Base-by-base conservation (phyloP, 2,329 filamentous ascomycete species). In the Aspergillus viridinutans region DNA sequence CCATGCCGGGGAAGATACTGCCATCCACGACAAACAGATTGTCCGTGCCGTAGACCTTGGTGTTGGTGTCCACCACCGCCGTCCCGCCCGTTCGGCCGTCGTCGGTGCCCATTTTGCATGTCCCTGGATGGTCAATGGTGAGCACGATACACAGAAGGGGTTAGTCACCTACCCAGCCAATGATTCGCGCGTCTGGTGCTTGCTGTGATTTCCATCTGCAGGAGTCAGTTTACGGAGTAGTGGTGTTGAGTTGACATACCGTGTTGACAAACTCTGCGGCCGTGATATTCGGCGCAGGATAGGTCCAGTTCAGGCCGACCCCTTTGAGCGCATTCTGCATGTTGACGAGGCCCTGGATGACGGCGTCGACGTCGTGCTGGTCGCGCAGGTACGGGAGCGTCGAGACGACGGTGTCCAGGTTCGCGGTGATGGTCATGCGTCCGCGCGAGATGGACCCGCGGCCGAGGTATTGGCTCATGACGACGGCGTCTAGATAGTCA, bases 51-150 rank as follows among this genome's bases (percentile, higher is more conserved):
- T 61, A 61, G 49, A 59, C 57, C 52, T 61, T 61, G 4, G 59
- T 60, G 29, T 64, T 56, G 40, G 58, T 50, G 25, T 64, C 62
- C 1, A 64, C 62, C 4, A 64, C 62, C 3, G 59, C 53, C 20
- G 54, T 49, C 2, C 62, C 62, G 4, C 58, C 59, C 14, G 49
- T 52, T 21, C 62, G 59, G 26, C 62, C 62, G 38, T 64, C 62
- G 32, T 63, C 59, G 14, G 53, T 53, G 47, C 62, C 62, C 48
- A 64, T 55, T 29, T 64, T 64, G 28, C 59, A 60, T 1, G 61
- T 60, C 26, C 58, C 55, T 25, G 50, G 0, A 3, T 53, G 52
- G 1, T 21, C 40, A 55, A n/a, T 35, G 56, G 56, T 57, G 42
- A 57, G 55, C 54, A n/a, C 17, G 10, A 5, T 4, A 28, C 2